Conservation (phyloP, 106 monocot genomes). For the Apostasia shenzhenica region DNA sequence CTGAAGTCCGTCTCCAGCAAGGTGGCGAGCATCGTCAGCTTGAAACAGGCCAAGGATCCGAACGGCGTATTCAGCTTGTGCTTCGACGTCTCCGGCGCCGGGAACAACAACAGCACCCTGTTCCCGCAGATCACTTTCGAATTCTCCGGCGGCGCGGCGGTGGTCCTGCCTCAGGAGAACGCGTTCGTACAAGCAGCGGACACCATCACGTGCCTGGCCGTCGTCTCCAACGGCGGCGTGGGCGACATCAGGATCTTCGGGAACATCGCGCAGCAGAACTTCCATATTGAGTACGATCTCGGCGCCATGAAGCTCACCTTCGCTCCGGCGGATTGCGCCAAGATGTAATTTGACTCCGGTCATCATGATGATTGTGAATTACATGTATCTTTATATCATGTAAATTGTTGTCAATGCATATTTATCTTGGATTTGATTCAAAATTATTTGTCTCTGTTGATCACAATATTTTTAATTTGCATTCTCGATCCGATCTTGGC, state of each 20-base stretch:
- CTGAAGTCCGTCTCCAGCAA: neutral
- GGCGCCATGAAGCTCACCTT: neutral
- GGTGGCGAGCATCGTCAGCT: neutral
- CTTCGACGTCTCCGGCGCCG: constrained; percentile 1
- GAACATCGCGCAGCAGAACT: neutral
- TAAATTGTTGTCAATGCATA: no score
- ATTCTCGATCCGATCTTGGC: no score
- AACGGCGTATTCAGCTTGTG: constrained; percentile 5
- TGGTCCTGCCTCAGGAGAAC: constrained; percentile 13
- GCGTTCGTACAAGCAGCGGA: neutral
- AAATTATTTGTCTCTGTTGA: no score
- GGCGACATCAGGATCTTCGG: constrained; percentile 8
- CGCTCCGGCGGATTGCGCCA: constrained; percentile 7
- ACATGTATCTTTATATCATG: no score
- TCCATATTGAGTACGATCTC: constrained; percentile 41
- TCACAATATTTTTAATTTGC: no score
- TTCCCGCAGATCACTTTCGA: constrained; percentile 21
- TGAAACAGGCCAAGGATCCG: neutral
- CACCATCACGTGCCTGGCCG: constrained; percentile 13
- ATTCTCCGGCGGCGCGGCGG: constrained; percentile 12
- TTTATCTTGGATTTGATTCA: no score
- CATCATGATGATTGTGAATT: no score
- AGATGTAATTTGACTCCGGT: no score
- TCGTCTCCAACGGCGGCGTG: neutral
- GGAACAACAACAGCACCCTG: neutral